Base-by-base conservation (phyloP, 2,329 filamentous ascomycete genomes). In the Colletotrichum theobromicola region DNA sequence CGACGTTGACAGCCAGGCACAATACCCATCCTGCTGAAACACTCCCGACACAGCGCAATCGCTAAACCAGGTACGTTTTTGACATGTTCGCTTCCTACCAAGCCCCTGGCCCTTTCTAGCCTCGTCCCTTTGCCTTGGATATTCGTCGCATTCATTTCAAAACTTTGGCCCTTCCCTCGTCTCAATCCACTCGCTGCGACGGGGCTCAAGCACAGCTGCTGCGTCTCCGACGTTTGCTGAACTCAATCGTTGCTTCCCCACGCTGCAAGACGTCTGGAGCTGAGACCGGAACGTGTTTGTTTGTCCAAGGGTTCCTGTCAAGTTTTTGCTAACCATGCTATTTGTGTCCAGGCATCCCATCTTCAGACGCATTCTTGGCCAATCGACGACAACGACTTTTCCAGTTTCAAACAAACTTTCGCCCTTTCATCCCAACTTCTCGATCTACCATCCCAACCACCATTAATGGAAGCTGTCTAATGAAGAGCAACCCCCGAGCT, bases 11-110 rank as follows among this genome's bases (percentile, higher is more conserved):
- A 75, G 60, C 68, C 60, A 21, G 24, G 37, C 50, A 32, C 34
- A 12, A 50, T 26, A 60, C 57, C 55, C 61, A 63, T 72, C 34
- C 58, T 76, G 70, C 67, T 76, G 75, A 76, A 76, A 76, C 74
- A 34, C 63, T 62, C 63, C 63, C 70, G 74, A 74, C 63, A 76
- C 75, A 67, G 63, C 62, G 30, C 42, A 32, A 24, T 57, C 24
- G 26, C 28, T 68, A 32, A 50, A 18, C 50, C 35, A 76, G 75
- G 75, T 76, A 76, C 32, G 75, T 74, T 60, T 63, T 53, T 46
- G 34, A 67, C 34, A 58, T 64, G 7, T 55, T 10, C 18, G 13
- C 28, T 34, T 72, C 16, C 16, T 30, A 16, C 66, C 58, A 15
- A 35, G 24, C 55, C 65, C 65, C 50, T 50, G 34, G 30, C 28